Conservation (phyloP, 768 basidiomycete genomes). For the Kwoniella botswanensis region DNA sequence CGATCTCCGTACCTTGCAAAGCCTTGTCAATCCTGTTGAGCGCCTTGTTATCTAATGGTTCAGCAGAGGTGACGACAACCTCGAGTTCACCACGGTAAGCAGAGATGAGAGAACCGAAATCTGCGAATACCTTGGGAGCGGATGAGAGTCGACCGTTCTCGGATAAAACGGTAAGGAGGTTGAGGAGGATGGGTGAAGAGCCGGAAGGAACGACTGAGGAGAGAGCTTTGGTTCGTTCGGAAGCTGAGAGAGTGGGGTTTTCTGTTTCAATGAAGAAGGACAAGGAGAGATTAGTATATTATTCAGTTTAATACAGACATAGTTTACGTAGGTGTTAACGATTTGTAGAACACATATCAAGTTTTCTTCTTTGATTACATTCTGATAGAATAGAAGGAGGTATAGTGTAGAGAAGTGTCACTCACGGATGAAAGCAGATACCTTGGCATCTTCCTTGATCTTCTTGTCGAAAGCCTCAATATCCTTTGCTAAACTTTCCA, state of each 20-base stretch:
- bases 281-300: neutral
- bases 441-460: conserved; percentile 70
- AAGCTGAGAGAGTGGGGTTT: conserved; percentile 87
- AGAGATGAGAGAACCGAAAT: conserved; percentile 85
- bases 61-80: conserved; percentile 86
- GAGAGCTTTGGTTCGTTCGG: conserved; percentile 75
- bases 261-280: conserved; percentile 39
- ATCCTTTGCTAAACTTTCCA: conserved; percentile 85
- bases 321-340: too few species aligned
- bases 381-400: neutral
- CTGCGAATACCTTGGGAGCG: conserved; percentile 82
- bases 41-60: conserved; percentile 74
- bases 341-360: too few species aligned
- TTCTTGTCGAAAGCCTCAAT: conserved; percentile 72
- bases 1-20: conserved; percentile 84
- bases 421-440: conserved; percentile 70
- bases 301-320: neutral
- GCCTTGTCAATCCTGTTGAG: conserved; percentile 77
- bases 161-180: conserved; percentile 84
- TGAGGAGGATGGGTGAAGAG: conserved; percentile 74
- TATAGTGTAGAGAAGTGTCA: conserved; percentile 2
- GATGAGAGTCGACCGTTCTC: conserved; percentile 91
- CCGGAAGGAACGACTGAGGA: conserved; percentile 65
- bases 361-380: too few species aligned
- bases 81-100: conserved; percentile 91